Conservation (phyloP, 2,329 filamentous ascomycete genomes). For the Leptographium wingfieldii region DNA sequence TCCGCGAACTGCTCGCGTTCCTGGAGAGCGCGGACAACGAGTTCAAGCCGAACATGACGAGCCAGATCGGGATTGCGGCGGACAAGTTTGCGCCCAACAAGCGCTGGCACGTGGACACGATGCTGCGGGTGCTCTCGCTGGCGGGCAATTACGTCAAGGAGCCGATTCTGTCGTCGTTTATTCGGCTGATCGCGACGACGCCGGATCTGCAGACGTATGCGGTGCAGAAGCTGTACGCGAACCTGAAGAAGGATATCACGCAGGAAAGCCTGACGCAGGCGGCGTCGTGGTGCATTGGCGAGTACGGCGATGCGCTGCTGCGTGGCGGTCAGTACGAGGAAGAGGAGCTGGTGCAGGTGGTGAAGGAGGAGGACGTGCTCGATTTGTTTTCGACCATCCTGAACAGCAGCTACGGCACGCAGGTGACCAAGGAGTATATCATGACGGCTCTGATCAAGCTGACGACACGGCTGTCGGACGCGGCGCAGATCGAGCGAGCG, state of each 20-base stretch:
- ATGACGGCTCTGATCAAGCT: conserved; percentile 91
- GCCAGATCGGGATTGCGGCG: conserved; percentile 91
- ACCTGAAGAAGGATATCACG: conserved; percentile 90
- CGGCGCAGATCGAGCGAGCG: conserved; percentile 75
- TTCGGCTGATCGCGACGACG: conserved; percentile 87
- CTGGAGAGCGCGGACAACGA: conserved; percentile 95
- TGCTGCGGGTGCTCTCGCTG: conserved; percentile 83
- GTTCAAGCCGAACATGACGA: conserved; percentile 98
- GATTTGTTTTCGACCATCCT: conserved; percentile 88
- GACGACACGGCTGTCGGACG: conserved; percentile 72
- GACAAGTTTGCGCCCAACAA: conserved; percentile 95
- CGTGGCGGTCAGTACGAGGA: conserved; percentile 86
- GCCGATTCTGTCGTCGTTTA: conserved; percentile 91
- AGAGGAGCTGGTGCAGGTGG: conserved; percentile 68
- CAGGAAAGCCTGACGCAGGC: conserved; percentile 91
- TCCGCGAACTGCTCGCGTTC: conserved; percentile 87
- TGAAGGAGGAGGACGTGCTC: conserved; percentile 80
- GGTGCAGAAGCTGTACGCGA: conserved; percentile 84
- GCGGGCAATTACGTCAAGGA: conserved; percentile 97
- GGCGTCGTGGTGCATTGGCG: conserved; percentile 93
- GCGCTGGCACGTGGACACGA: conserved; percentile 96
- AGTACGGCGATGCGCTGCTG: conserved; percentile 86
- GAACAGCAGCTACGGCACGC: conserved; percentile 86
- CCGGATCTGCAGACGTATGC: conserved; percentile 93
- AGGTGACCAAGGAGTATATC: conserved; percentile 90